phyloP scores from a whole-genome alignment of 129 eudicot species.

The sunflower (Helianthus annuus) region HanXRQr2.0-SUNRISE NC_035448.2:194869757-194870256 shows the following conservation, averaged over 20 bases:
- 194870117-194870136: slow-evolving; percentile 89
- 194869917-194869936: too few relatives aligned
- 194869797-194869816: too few relatives aligned
- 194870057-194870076: slow-evolving; percentile 73
- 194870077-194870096: slow-evolving; percentile 60
- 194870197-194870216: slow-evolving; percentile 99
- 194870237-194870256: slow-evolving; percentile 97
- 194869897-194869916: too few relatives aligned
- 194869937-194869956: too few relatives aligned
- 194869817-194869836: too few relatives aligned
- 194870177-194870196: slow-evolving; percentile 98
- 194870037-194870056: slow-evolving; percentile 84
- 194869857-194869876: too few relatives aligned
- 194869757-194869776: too few relatives aligned
- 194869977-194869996: too few relatives aligned
- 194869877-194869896: too few relatives aligned
- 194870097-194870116: slow-evolving; percentile 85
- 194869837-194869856: too few relatives aligned
- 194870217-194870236: slow-evolving; percentile 95
- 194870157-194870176: slow-evolving; percentile 95
- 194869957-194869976: too few relatives aligned
- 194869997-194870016: neutral
- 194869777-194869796: too few relatives aligned
- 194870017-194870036: slow-evolving; percentile 97
- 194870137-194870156: slow-evolving; percentile 93